phyloP scores from a whole-genome alignment of 208 protist species.

The Novymonas esmeraldas region DNA sequence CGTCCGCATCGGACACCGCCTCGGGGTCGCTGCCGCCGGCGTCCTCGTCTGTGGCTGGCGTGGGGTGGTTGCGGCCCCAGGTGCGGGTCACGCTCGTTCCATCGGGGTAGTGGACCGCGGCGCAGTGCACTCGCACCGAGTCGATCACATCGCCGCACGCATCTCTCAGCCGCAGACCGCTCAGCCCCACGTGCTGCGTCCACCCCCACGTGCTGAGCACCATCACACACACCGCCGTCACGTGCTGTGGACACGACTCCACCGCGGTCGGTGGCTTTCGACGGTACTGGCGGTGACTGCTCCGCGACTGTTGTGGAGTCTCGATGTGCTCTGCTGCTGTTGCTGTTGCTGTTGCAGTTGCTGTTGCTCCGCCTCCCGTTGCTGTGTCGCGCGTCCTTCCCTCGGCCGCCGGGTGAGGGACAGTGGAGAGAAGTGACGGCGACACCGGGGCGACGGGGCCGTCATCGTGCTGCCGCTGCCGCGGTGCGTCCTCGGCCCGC shows the following conservation, averaged over 20 bases:
- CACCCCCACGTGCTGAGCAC: slow-evolving; percentile 79
- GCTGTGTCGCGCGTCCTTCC: too few species aligned
- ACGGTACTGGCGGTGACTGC: background rate
- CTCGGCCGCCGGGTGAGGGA: too few species aligned
- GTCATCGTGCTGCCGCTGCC: background rate
- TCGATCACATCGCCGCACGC: slow-evolving; percentile 41
- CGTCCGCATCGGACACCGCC: too few species aligned
- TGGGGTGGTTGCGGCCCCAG: too few species aligned
- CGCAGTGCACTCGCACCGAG: slow-evolving; percentile 21
- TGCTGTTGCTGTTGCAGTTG: too few species aligned
- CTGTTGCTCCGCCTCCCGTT: too few species aligned
- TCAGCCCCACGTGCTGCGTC: slow-evolving; percentile 50
- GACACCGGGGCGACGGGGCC: background rate
- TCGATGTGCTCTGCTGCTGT: background rate
- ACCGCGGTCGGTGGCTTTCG: background rate
- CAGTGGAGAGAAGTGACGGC: too few species aligned
- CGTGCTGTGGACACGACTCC: slow-evolving; percentile 37
- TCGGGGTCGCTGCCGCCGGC: too few species aligned
- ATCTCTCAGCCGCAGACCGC: slow-evolving; percentile 64
- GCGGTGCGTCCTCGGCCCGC: background rate
- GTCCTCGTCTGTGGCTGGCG: too few species aligned
- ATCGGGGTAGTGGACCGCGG: slow-evolving; percentile 52
- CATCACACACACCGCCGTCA: slow-evolving; percentile 55
- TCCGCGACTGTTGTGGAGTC: background rate
- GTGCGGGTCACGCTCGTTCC: too few species aligned